Evolutionary conservation across 1,284 basidiomycete species (phyloP).

Genomic region (Caloboletus firmus): DNA sequence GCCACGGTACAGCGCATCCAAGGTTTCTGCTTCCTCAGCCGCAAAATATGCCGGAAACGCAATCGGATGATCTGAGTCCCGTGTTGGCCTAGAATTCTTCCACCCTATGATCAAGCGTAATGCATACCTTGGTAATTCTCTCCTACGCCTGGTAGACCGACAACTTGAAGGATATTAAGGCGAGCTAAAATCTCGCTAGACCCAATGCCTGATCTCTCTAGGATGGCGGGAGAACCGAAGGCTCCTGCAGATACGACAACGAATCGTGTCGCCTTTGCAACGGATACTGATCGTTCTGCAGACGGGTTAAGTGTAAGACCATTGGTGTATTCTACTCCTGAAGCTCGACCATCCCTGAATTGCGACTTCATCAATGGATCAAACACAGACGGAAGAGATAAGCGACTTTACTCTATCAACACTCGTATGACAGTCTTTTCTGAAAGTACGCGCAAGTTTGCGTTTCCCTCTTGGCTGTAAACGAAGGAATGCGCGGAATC

Average conservation of each 20-base stretch:
- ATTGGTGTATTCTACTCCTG: slow-evolving; percentile 27
- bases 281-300: slow-evolving; percentile 6
- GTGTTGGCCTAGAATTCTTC: not conserved
- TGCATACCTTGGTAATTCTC: slow-evolving; percentile 49
- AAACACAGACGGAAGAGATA: not conserved
- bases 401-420: slow-evolving; percentile 15
- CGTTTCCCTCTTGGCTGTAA: slow-evolving; percentile 23
- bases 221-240: slow-evolving; percentile 23
- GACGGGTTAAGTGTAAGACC: slow-evolving; percentile 15
- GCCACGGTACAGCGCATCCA: slow-evolving; percentile 44
- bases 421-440: slow-evolving; percentile 20
- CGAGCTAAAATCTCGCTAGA: slow-evolving; percentile 10
- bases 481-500: slow-evolving; percentile 20
- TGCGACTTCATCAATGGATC: not conserved
- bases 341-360: slow-evolving; percentile 23
- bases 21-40: slow-evolving; percentile 41
- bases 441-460: slow-evolving; percentile 18
- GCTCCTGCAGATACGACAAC: slow-evolving; percentile 23
- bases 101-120: not conserved
- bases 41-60: slow-evolving; percentile 40
- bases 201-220: slow-evolving; percentile 29
- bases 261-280: slow-evolving; percentile 16
- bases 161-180: slow-evolving; percentile 28
- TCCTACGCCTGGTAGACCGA: slow-evolving; percentile 56
- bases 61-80: slow-evolving; percentile 45